phyloP scores from a whole-genome alignment of 2,329 filamentous ascomycete species.

The Waltergamsia citrina region DNA sequence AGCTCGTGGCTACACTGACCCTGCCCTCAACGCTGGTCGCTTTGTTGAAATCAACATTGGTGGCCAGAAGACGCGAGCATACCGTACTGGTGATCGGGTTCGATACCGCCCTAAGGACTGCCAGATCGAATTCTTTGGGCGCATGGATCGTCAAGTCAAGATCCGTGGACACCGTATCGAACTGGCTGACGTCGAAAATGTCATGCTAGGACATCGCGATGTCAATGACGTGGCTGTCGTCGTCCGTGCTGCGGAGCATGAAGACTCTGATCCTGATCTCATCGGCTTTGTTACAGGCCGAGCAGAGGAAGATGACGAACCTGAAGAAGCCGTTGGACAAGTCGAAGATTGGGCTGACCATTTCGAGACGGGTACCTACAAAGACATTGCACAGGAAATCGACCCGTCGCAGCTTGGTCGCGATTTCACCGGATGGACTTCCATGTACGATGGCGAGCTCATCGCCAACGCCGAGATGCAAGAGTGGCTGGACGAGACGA shows the following conservation, averaged over 20 bases:
- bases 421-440: slow-evolving; percentile 20
- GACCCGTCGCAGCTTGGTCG: slow-evolving; percentile 8
- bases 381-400: slow-evolving; percentile 7
- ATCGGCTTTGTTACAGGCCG: slow-evolving; percentile 9
- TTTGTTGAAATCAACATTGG: slow-evolving; percentile 9
- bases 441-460: slow-evolving; percentile 16
- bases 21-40: slow-evolving; percentile 5
- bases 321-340: not conserved
- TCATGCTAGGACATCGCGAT: slow-evolving; percentile 5
- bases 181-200: slow-evolving; percentile 15
- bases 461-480: slow-evolving; percentile 18
- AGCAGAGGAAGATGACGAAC: too few relatives aligned
- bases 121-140: slow-evolving; percentile 15
- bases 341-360: not conserved
- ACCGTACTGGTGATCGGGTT: slow-evolving; percentile 16
- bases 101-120: slow-evolving; percentile 12
- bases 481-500: slow-evolving; percentile 20
- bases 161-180: slow-evolving; percentile 20
- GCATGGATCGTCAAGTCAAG: slow-evolving; percentile 18
- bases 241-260: not conserved
- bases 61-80: slow-evolving; percentile 8
- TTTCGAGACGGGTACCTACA: slow-evolving; percentile 6
- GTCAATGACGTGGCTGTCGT: slow-evolving; percentile 10
- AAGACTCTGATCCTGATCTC: slow-evolving; percentile 4
- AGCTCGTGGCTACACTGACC: slow-evolving; percentile 12